A percentile compares a stretch with the other conserved stretches of the same genome.
Conservation (phyloP, 345 rosid species). For the Acer negundo region DNA sequence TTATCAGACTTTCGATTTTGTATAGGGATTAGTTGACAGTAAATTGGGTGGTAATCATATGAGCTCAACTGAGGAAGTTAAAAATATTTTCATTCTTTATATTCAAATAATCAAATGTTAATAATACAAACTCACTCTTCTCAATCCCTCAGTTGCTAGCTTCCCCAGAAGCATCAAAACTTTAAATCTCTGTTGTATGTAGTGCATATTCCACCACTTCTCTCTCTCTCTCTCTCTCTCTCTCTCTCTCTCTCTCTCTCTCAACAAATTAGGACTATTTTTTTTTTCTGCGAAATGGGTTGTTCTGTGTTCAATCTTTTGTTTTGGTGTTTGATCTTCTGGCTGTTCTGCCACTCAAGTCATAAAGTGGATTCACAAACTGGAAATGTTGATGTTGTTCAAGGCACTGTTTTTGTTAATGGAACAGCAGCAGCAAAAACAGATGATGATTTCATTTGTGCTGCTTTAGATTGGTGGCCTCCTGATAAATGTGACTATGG, state of each 20-base stretch:
- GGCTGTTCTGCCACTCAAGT: constrained; percentile 27
- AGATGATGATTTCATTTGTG: constrained; percentile 47
- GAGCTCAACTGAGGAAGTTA: too few relatives aligned
- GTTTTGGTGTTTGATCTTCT: constrained; percentile 18
- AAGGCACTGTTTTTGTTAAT: constrained; percentile 39
- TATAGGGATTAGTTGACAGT: background rate
- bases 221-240: too few relatives aligned
- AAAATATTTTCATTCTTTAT: too few relatives aligned
- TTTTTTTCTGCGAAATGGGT: constrained; percentile 20
- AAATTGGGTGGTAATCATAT: too few relatives aligned
- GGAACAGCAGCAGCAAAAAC: constrained; percentile 42
- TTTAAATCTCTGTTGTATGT: too few relatives aligned
- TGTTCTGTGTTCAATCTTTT: constrained; percentile 24
- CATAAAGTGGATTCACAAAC: constrained; percentile 17
- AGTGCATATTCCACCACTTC: too few relatives aligned
- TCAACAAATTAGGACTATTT: background rate
- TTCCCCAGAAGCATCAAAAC: too few relatives aligned
- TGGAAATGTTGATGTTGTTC: constrained; percentile 14
- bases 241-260: too few relatives aligned
- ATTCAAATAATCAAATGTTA: too few relatives aligned
- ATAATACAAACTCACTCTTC: too few relatives aligned
- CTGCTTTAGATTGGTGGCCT: constrained; percentile 62
- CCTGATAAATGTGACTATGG: constrained; percentile 56
- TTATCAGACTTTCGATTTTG: background rate
- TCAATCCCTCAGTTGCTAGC: too few relatives aligned